phyloP scores from a whole-genome alignment of 23 red algal species.

The Porphyridium purpureum region DNA sequence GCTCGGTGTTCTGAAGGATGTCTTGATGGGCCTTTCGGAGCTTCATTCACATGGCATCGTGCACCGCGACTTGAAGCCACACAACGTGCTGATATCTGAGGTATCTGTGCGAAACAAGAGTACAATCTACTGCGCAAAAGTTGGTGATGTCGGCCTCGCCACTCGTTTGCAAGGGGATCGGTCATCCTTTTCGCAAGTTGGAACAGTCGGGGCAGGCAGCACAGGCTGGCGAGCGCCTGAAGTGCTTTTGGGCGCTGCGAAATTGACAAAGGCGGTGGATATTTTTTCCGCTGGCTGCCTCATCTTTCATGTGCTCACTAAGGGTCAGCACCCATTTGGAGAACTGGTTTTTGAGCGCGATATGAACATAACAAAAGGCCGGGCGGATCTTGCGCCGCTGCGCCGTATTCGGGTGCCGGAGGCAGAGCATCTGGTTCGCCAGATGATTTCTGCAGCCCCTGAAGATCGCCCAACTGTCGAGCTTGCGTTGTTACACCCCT shows the following conservation, averaged over 20 bases:
- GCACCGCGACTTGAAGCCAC: slow-evolving; percentile 93
- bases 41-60: slow-evolving; percentile 74
- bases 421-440: slow-evolving; percentile 56
- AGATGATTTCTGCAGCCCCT: slow-evolving; percentile 48
- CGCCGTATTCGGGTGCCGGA: slow-evolving; percentile 47
- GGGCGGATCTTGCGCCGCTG: slow-evolving; percentile 35
- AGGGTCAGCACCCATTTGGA: slow-evolving; percentile 84
- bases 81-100: slow-evolving; percentile 54
- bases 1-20: slow-evolving; percentile 15
- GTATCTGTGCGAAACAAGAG: neutral
- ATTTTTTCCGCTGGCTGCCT: slow-evolving; percentile 85
- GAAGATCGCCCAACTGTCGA: slow-evolving; percentile 30
- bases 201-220: slow-evolving; percentile 57
- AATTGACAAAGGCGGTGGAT: slow-evolving; percentile 73
- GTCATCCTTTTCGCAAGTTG: slow-evolving; percentile 37
- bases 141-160: slow-evolving; percentile 91
- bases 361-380: slow-evolving; percentile 43
- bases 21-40: slow-evolving; percentile 68
- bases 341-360: slow-evolving; percentile 63
- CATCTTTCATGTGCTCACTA: slow-evolving; percentile 52
- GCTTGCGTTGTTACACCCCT: slow-evolving; percentile 53
- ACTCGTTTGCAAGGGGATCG: slow-evolving; percentile 42
- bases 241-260: slow-evolving; percentile 38
- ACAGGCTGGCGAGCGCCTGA: slow-evolving; percentile 92
- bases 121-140: slow-evolving; percentile 21